phyloP scores from a whole-genome alignment of 1,284 basidiomycete genomes.

The Athelia sp. region DNA sequence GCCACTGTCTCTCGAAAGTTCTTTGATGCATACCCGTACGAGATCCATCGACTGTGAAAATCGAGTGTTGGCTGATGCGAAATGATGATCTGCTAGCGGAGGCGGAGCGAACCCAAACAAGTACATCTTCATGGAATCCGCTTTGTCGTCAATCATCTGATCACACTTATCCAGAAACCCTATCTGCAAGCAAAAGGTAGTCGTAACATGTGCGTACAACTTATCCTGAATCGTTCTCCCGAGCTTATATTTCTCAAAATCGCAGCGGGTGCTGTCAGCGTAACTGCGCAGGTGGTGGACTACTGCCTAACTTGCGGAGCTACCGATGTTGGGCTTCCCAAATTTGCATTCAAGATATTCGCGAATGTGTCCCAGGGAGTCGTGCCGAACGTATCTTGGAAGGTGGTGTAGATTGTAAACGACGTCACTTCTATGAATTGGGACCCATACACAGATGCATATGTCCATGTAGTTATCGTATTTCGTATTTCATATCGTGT shows the following conservation, averaged over 20 bases:
- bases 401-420: neutral
- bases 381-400: conserved; percentile 15
- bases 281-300: conserved; percentile 20
- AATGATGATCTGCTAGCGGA: conserved; percentile 7
- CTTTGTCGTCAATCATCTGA: neutral
- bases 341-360: conserved; percentile 17
- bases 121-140: conserved; percentile 4
- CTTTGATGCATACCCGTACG: conserved; percentile 36
- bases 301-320: conserved; percentile 11
- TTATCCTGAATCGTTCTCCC: neutral
- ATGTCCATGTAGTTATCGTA: no score
- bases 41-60: neutral
- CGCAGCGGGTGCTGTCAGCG: conserved; percentile 14
- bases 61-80: neutral
- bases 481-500: no score
- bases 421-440: no score
- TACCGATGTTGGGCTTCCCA: conserved; percentile 17
- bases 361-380: conserved; percentile 12
- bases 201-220: conserved; percentile 17
- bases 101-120: conserved; percentile 13
- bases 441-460: no score
- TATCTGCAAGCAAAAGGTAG: conserved; percentile 24
- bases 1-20: conserved; percentile 31
- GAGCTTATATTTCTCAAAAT: neutral
- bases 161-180: conserved; percentile 15